Base-by-base conservation (phyloP, 78 protist genomes). In the Polysphondylium violaceum region DNA sequence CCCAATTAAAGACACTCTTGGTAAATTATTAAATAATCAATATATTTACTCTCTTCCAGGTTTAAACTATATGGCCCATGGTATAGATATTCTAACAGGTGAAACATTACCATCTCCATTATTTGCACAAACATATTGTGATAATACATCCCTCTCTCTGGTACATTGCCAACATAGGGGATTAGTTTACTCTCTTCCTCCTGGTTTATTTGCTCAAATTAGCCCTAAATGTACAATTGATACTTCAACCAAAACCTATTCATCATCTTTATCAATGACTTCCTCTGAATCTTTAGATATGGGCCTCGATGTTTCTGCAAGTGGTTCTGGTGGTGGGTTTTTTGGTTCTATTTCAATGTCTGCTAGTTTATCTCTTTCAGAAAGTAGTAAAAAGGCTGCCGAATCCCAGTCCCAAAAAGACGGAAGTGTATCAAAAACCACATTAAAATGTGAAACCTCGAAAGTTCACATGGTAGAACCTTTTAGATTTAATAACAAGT, bases 21-120 rank as follows among this genome's bases (percentile, higher is more conserved):
- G 75, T n/a, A 33, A 12, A 6, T 29, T 68, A 3, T 27, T 74
- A 3, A 44, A 74, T 6, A 74, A 74, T 27, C 60, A 74, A 47
- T 74, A 74, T 27, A 19, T 51, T 38, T 58, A n/a, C 17, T n/a
- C 67, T 36, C 21, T 74, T 2, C 81, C 81, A 38, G 81, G 81
- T 55, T 12, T 74, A 17, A 35, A 33, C 23, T 56, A 27, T 21
- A 29, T 74, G 50, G 50, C 58, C 9, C 81, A 58, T 35, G 81
- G 81, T 23, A 17, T 74, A 35, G 81, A 74, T 56, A 3, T 74
- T 2, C 9, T 23, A 38, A 56, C 81, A 55, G 35, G 51, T 27
- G 4, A 8, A 56, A 40, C 51, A 5, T 56, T 8, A 23, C 38
- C 65, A 17, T 33, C 81, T 19, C 65, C 81, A 33, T 17, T 74